These are phyloP conservation scores for Pseudonitzschia multistriata DNA, from an alignment of 108 stramenopile species.

Conservation along the genomic window DNA sequence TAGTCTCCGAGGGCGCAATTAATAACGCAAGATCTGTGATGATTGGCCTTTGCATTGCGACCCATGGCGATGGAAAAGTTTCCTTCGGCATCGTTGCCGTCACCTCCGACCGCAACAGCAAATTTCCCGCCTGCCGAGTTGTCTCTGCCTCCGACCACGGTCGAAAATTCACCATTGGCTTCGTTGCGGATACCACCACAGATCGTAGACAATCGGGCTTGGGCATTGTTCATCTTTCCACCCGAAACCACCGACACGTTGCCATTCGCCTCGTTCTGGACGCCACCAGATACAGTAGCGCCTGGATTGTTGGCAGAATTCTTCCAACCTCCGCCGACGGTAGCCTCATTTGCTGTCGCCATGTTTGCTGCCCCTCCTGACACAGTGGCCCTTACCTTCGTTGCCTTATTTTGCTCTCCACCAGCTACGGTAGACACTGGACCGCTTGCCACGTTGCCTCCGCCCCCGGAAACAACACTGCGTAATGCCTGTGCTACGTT, in stretches of 20 bases:
- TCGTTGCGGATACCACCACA: not conserved
- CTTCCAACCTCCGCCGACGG: not conserved
- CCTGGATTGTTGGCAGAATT: not conserved
- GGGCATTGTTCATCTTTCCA: not conserved
- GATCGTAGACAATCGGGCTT: not conserved
- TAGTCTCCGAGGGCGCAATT: not conserved
- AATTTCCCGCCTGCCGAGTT: not conserved
- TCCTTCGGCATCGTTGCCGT: not conserved
- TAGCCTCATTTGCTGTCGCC: not conserved
- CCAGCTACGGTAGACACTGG: not conserved
- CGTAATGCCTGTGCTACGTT: not conserved
- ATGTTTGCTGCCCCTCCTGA: not conserved
- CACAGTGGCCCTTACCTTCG: not conserved
- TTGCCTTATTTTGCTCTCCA: not conserved
- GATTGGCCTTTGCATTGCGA: not conserved
- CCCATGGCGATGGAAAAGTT: conserved; percentile 1
- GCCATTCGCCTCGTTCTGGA: not conserved
- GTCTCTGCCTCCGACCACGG: not conserved
- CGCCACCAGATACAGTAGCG: not conserved
- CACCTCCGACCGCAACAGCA: not conserved
- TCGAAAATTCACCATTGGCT: not conserved
- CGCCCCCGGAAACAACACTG: not conserved
- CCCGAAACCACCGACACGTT: not conserved
- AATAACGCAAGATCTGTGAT: not conserved
- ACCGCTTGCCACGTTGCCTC: not conserved